phyloP scores from a whole-genome alignment of 225 moss, liverwort and hornwort genomes.

The Physcomitrellopsis africana region DNA sequence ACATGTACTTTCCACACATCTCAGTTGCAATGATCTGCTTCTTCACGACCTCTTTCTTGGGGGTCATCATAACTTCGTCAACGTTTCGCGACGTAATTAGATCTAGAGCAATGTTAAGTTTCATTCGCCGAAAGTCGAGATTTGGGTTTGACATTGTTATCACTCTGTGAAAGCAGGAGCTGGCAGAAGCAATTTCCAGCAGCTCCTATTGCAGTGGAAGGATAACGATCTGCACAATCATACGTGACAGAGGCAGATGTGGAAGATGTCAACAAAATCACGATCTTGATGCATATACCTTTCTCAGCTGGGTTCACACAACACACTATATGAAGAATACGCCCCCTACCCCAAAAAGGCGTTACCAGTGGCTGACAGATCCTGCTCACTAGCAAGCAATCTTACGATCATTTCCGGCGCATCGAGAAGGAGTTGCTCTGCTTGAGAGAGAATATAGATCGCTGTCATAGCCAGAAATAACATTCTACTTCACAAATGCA shows the following conservation, averaged over 20 bases:
- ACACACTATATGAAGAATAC: constrained; percentile 92
- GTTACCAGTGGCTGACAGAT: constrained; percentile 75
- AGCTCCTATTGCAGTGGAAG: constrained; percentile 87
- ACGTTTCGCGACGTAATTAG: constrained; percentile 89
- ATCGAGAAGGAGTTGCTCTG: constrained; percentile 75
- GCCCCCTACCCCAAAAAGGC: constrained; percentile 96
- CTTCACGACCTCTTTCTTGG: constrained; percentile 79
- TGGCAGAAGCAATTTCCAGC: constrained; percentile 92
- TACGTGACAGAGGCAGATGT: constrained; percentile 88
- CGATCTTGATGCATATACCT: constrained; percentile 92
- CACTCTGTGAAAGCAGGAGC: constrained; percentile 86
- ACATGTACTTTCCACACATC: constrained; percentile 58
- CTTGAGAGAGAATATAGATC: constrained; percentile 86
- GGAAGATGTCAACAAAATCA: constrained; percentile 78
- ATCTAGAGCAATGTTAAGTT: constrained; percentile 89
- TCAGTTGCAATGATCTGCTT: constrained; percentile 82
- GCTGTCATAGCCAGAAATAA: constrained; percentile 83
- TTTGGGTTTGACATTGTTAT: constrained; percentile 95
- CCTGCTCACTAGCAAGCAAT: constrained; percentile 69
- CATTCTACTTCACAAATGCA: constrained; percentile 87
- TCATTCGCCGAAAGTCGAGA: constrained; percentile 87
- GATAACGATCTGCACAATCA: constrained; percentile 89
- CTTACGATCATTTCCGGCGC: constrained; percentile 94
- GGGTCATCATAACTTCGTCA: constrained; percentile 78
- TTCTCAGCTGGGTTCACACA: constrained; percentile 81